Conservation (phyloP, 192 early-diverging fungal species). For the Podila epicladia region DNA sequence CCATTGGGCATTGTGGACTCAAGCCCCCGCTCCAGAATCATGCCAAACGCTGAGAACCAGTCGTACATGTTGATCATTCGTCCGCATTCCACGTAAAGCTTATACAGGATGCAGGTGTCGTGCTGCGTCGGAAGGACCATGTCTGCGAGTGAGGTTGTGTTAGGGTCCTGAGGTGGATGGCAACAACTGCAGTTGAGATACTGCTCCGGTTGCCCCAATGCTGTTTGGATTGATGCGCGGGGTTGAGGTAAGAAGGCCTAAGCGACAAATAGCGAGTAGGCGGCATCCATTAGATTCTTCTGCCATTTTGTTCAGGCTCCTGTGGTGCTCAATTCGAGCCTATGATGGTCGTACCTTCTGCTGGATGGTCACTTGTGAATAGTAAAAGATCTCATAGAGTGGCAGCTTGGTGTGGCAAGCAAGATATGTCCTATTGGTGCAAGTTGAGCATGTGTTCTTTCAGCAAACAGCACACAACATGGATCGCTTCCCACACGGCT, state of each 20-base stretch:
- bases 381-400: constrained; percentile 86
- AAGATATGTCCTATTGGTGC: constrained; percentile 51
- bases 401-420: constrained; percentile 69
- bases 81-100: constrained; percentile 91
- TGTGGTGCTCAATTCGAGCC: too few relatives aligned
- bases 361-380: constrained; percentile 72
- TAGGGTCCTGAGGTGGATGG: constrained; percentile 17
- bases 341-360: constrained; percentile 66
- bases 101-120: constrained; percentile 91
- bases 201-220: constrained; percentile 76
- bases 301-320: too few relatives aligned
- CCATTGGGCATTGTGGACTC: constrained; percentile 50
- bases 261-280: too few relatives aligned
- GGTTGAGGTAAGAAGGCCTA: constrained; percentile 87
- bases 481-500: not conserved
- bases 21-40: constrained; percentile 75
- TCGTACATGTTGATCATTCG: constrained; percentile 95
- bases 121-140: constrained; percentile 70
- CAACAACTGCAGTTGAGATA: constrained; percentile 92
- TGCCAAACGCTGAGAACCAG: constrained; percentile 87
- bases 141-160: constrained; percentile 25
- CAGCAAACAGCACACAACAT: not conserved
- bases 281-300: too few relatives aligned
- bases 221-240: constrained; percentile 85
- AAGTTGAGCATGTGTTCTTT: not conserved